These are phyloP conservation scores for Solanum microdontum DNA, from an alignment of 257 asterid species.

Conservation along the genomic window DNA sequence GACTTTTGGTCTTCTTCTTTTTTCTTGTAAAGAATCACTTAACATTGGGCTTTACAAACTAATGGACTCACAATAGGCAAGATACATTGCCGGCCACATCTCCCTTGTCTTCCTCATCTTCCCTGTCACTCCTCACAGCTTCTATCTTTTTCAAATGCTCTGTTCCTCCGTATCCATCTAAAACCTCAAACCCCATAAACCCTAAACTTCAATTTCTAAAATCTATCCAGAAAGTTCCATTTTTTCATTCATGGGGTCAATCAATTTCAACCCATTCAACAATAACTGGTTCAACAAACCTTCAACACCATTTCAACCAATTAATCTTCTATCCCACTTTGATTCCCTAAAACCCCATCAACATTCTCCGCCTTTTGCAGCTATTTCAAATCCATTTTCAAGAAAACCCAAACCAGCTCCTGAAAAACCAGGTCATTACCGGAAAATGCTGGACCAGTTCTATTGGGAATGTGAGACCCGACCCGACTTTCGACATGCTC, in stretches of 20 bases:
- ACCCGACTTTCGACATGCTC: slow-evolving; percentile 68
- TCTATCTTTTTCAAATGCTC: neutral
- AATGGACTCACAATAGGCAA: neutral
- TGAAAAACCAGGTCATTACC: slow-evolving; percentile 46
- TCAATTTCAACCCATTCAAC: slow-evolving; percentile 60
- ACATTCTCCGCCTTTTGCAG: slow-evolving; percentile 50
- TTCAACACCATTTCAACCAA: slow-evolving; percentile 42
- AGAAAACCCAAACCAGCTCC: slow-evolving; percentile 27
- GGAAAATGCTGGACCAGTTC: slow-evolving; percentile 62
- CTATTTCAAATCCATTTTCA: slow-evolving; percentile 51
- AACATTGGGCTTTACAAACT: neutral
- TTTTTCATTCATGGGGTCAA: slow-evolving; percentile 46
- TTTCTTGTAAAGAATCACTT: neutral
- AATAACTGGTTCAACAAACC: slow-evolving; percentile 72
- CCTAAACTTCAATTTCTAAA: neutral
- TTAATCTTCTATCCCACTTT: slow-evolving; percentile 23
- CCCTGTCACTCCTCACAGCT: neutral
- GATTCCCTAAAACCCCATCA: slow-evolving; percentile 36
- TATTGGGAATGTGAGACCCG: slow-evolving; percentile 78
- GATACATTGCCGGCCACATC: neutral
- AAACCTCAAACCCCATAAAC: neutral
- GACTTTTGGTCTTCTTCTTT: no score
- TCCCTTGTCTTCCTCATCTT: neutral
- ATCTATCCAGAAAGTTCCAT: neutral
- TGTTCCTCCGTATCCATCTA: neutral